Evolutionary conservation across 139 green algal genomes (phyloP).

Genomic region (Zygnema cylindricum): DNA sequence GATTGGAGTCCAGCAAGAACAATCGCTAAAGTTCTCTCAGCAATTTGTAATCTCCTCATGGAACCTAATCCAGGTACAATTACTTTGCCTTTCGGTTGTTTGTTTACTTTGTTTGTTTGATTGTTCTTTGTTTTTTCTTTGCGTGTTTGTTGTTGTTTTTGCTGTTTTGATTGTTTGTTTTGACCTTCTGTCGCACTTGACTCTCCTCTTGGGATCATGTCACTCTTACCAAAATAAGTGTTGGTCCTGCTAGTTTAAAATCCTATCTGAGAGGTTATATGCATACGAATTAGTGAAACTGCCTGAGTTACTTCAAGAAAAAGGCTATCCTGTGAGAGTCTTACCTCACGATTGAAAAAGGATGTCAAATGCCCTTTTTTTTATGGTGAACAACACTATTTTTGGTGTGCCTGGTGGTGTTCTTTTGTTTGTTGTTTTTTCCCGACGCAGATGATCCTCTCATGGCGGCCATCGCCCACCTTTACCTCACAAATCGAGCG

Average conservation of each 20-base stretch:
- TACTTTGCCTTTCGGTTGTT: not conserved
- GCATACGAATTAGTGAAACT: no score
- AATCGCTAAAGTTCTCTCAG: constrained; percentile 96
- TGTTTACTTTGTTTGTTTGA: not conserved
- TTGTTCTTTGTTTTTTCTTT: not conserved
- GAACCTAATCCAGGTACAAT: constrained; percentile 85
- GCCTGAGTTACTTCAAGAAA: no score
- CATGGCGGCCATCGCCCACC: constrained; percentile 89
- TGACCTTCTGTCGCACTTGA: no score
- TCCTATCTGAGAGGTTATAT: no score
- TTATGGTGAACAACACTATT: no score
- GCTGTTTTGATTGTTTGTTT: not conserved
- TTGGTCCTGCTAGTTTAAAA: no score
- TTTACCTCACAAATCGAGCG: constrained; percentile 80
- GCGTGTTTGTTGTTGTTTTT: not conserved
- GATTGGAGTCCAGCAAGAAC: constrained; percentile 96
- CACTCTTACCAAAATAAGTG: no score
- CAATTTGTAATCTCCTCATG: constrained; percentile 88
- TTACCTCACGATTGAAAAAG: no score
- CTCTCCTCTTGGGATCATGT: no score
- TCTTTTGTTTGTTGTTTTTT: not conserved
- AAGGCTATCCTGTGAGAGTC: no score
- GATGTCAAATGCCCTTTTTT: no score
- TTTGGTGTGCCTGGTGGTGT: no score
- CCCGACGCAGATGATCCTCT: constrained; percentile 83